Percentiles rank a stretch among this genome's conserved stretches.
These are phyloP conservation scores for Rhizophagus sp. DNA, from an alignment of 192 early-diverging fungal genomes.

Conservation along the genomic window DNA sequence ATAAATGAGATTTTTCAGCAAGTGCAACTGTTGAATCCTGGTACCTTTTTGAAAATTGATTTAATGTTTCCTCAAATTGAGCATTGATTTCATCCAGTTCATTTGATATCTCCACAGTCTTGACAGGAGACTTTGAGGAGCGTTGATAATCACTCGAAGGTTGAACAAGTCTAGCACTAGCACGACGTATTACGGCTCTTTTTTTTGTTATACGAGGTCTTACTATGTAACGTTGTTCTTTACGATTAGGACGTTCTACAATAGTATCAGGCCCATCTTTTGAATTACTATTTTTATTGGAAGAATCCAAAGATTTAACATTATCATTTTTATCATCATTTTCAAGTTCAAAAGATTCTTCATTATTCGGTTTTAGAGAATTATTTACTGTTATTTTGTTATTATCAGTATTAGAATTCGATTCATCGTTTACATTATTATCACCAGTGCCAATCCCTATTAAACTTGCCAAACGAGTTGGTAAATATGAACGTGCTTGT, in stretches of 20 bases:
- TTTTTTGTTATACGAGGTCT: conserved; percentile 26
- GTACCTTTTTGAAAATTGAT: conserved; percentile 20
- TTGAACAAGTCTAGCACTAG: conserved; percentile 15
- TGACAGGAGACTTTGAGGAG: neutral
- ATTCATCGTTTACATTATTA: neutral
- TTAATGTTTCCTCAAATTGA: conserved; percentile 29
- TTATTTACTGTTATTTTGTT: neutral
- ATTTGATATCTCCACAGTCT: conserved; percentile 22
- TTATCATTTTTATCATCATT: neutral
- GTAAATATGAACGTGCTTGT: neutral
- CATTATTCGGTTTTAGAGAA: neutral
- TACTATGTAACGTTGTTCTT: conserved; percentile 14
- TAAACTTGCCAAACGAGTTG: conserved; percentile 12
- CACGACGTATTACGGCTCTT: conserved; percentile 17
- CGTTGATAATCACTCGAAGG: neutral
- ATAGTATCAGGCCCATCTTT: conserved; percentile 1
- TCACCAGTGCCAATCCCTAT: neutral
- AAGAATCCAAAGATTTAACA: neutral
- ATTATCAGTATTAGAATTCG: neutral
- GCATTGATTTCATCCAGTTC: conserved; percentile 28
- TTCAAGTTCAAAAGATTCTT: neutral
- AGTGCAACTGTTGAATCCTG: conserved; percentile 28
- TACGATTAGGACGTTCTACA: neutral
- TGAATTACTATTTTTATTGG: neutral
- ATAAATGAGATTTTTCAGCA: conserved; percentile 19